phyloP scores from a whole-genome alignment of 495 filamentous ascomycete genomes.

The Aspergillus ostianus region DNA sequence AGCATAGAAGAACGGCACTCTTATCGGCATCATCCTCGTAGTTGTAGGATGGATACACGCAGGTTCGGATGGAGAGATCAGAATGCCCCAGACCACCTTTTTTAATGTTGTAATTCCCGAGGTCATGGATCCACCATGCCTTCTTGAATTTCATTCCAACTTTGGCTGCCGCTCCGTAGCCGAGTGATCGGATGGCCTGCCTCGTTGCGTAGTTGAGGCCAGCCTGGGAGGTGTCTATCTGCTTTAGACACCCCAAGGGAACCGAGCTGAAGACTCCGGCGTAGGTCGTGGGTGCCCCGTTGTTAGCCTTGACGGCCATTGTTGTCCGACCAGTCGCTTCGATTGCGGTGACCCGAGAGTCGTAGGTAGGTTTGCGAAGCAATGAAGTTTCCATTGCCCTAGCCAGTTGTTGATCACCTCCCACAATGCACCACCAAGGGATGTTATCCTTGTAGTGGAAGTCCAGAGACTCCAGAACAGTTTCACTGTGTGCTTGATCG shows the following conservation, averaged over 20 bases:
- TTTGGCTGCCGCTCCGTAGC: slow-evolving; percentile 25
- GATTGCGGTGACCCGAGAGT: no score
- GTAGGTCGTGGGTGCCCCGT: no score
- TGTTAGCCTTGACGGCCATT: no score
- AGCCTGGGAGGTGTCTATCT: slow-evolving; percentile 19
- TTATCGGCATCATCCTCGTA: slow-evolving; percentile 14
- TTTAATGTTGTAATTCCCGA: slow-evolving; percentile 14
- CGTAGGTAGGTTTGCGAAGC: no score
- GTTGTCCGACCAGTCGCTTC: no score
- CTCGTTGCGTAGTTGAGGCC: slow-evolving; percentile 16
- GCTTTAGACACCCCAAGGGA: slow-evolving; percentile 19
- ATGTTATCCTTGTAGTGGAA: slow-evolving; percentile 15
- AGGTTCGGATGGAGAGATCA: slow-evolving; percentile 36
- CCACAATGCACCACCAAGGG: slow-evolving; percentile 20
- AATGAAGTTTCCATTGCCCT: slow-evolving; percentile 20
- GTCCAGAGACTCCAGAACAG: slow-evolving; percentile 32
- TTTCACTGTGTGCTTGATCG: slow-evolving; percentile 36
- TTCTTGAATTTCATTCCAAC: slow-evolving; percentile 23
- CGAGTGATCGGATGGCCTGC: slow-evolving; percentile 23
- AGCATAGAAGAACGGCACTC: slow-evolving; percentile 34
- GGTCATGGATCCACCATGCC: slow-evolving; percentile 23
- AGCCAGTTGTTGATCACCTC: slow-evolving; percentile 18
- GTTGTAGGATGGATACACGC: slow-evolving; percentile 47
- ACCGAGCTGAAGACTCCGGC: slow-evolving; percentile 24
- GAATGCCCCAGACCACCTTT: slow-evolving; percentile 34